These are phyloP conservation scores for Candida anutae DNA, from an alignment of 1,139 yeast species.

Conservation along the genomic window DNA sequence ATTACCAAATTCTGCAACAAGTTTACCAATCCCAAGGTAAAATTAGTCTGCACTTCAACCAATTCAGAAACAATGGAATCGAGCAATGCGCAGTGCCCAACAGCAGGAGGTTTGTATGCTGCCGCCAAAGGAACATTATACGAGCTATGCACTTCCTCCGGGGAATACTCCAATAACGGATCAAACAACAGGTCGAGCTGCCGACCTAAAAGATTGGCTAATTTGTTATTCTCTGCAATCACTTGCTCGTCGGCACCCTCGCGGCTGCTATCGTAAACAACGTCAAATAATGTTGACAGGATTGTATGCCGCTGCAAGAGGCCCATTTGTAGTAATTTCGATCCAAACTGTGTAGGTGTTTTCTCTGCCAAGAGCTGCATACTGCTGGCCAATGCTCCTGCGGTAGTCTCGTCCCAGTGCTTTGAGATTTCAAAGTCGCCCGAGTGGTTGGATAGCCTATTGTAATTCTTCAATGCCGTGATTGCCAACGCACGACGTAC, in stretches of 20 bases:
- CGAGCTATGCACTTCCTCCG: slow-evolving; percentile 68
- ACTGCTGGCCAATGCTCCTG: slow-evolving; percentile 63
- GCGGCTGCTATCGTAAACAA: slow-evolving; percentile 54
- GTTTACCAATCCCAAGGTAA: slow-evolving; percentile 62
- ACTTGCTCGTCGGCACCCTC: slow-evolving; percentile 15
- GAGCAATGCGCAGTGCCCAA: slow-evolving; percentile 6
- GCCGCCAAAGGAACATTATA: slow-evolving; percentile 45
- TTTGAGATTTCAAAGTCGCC: slow-evolving; percentile 13
- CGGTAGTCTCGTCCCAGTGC: slow-evolving; percentile 67
- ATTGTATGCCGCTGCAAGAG: slow-evolving; percentile 48
- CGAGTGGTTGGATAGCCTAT: slow-evolving; percentile 37
- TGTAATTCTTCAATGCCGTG: slow-evolving; percentile 59
- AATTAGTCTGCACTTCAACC: slow-evolving; percentile 61
- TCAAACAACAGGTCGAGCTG: slow-evolving; percentile 86
- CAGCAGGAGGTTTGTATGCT: slow-evolving; percentile 7
- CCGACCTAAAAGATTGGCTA: slow-evolving; percentile 71
- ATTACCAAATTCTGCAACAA: slow-evolving; percentile 72
- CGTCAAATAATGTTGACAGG: slow-evolving; percentile 58
- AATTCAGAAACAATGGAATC: slow-evolving; percentile 59
- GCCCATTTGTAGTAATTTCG: slow-evolving; percentile 45
- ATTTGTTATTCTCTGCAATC: slow-evolving; percentile 61
- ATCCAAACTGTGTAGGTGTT: slow-evolving; percentile 53
- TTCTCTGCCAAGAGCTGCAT: slow-evolving; percentile 45
- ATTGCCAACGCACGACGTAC: slow-evolving; percentile 75
- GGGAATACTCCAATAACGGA: slow-evolving; percentile 84